These are phyloP conservation scores for Blepharisma japonicum DNA, from an alignment of 73 alveolate species.

Conservation along the genomic window DNA sequence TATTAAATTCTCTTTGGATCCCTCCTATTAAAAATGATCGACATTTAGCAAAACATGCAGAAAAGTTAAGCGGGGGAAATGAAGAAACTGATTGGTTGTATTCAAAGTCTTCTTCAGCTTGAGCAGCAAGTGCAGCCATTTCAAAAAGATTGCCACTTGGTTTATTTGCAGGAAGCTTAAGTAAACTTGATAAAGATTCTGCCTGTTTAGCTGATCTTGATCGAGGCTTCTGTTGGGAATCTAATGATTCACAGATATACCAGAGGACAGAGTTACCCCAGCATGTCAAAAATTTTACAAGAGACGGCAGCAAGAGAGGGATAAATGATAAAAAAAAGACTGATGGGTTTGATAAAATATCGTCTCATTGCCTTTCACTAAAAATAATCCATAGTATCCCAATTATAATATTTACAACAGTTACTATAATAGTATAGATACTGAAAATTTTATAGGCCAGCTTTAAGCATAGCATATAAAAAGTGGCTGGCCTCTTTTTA, in stretches of 20 bases:
- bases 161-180: neutral
- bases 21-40: constrained; percentile 24
- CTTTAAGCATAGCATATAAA: constrained; percentile 4
- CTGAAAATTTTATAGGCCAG: neutral
- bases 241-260: constrained; percentile 9
- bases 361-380: neutral
- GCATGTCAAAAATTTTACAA: neutral
- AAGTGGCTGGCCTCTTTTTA: constrained; percentile 20
- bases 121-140: neutral
- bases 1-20: constrained; percentile 5
- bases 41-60: constrained; percentile 16
- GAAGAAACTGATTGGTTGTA: neutral
- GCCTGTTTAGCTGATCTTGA: neutral
- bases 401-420: neutral
- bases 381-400: neutral
- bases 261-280: constrained; percentile 26
- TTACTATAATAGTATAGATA: neutral
- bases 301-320: neutral
- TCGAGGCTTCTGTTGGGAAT: neutral
- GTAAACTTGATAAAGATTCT: neutral
- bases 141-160: neutral
- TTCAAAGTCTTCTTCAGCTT: constrained; percentile 23
- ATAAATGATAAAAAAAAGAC: neutral
- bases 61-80: constrained; percentile 10
- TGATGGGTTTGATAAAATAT: neutral